A percentile compares a stretch with the other conserved stretches of the same genome.
Conservation (phyloP, 495 filamentous ascomycete genomes). For the Annulohypoxylon maeteangense region DNA sequence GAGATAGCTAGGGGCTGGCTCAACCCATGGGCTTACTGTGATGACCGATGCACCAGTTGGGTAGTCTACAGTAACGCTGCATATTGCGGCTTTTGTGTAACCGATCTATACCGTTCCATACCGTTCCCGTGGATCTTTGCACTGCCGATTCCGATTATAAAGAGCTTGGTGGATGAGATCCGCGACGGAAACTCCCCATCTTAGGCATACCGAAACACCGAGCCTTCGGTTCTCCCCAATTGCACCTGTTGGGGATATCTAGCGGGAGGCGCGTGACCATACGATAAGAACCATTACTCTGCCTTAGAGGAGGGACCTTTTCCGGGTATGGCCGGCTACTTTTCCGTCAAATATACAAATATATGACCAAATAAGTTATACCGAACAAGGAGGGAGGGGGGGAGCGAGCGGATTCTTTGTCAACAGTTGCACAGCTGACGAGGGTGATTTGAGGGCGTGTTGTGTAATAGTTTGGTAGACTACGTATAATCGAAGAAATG, state of each 20-base stretch:
- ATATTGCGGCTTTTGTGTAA: conserved; percentile 34
- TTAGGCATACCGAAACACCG: conserved; percentile 41
- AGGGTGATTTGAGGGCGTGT: conserved; percentile 10
- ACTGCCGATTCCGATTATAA: conserved; percentile 19
- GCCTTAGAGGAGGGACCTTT: not conserved
- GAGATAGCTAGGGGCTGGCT: conserved; percentile 11
- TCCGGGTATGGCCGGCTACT: not conserved
- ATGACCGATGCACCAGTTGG: conserved; percentile 35
- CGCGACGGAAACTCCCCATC: conserved; percentile 23
- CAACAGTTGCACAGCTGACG: conserved; percentile 9
- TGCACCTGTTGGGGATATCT: conserved; percentile 26
- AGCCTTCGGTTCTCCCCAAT: conserved; percentile 6
- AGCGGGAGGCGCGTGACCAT: conserved; percentile 26
- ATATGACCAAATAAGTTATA: conserved; percentile 10
- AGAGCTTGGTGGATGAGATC: conserved; percentile 29
- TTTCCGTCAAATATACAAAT: conserved; percentile 7
- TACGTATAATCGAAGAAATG: conserved; percentile 33
- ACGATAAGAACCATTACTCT: conserved; percentile 3
- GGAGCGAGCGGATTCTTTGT: not conserved
- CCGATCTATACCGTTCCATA: conserved; percentile 24
- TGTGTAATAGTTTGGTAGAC: conserved; percentile 35
- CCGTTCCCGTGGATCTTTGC: conserved; percentile 7
- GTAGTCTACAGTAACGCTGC: conserved; percentile 15
- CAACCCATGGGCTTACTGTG: conserved; percentile 43
- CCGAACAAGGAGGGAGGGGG: conserved; percentile 7